A percentile compares a stretch with the other conserved stretches of the same genome.
phyloP scores from a whole-genome alignment of 1,139 yeast genomes.

The Hyphopichia buzzinii region DNA sequence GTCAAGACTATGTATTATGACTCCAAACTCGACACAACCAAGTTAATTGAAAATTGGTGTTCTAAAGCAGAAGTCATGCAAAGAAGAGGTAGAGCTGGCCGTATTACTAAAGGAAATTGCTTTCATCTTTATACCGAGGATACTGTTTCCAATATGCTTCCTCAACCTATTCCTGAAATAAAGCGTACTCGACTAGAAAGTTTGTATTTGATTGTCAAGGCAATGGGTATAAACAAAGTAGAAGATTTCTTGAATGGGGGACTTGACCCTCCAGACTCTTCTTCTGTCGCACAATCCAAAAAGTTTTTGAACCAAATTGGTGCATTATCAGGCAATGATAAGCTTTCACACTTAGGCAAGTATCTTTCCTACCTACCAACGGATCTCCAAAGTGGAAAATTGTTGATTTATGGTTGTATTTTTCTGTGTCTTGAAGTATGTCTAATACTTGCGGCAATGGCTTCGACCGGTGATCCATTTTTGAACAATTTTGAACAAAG shows the following conservation, averaged over 20 bases:
- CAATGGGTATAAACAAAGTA: conserved; percentile 82
- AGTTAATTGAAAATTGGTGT: conserved; percentile 79
- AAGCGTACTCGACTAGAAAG: conserved; percentile 80
- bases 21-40: conserved; percentile 62
- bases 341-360: conserved; percentile 75
- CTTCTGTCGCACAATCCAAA: conserved; percentile 62
- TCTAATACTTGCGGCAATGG: conserved; percentile 70
- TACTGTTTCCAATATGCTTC: conserved; percentile 57
- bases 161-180: conserved; percentile 86
- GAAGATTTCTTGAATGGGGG: conserved; percentile 69
- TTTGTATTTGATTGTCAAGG: conserved; percentile 74
- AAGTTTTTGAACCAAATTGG: conserved; percentile 67
- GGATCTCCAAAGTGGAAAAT: conserved; percentile 81
- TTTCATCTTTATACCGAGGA: conserved; percentile 73
- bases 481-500: conserved; percentile 59
- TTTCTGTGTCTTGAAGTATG: conserved; percentile 83
- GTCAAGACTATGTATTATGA: conserved; percentile 79
- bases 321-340: conserved; percentile 52
- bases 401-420: conserved; percentile 73
- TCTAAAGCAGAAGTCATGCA: conserved; percentile 91
- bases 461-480: conserved; percentile 76
- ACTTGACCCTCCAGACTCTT: conserved; percentile 71
- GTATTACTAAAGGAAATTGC: conserved; percentile 80
- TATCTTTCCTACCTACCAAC: conserved; percentile 81
- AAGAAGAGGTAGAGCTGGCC: conserved; percentile 98